Conservation (phyloP, 2,329 filamentous ascomycete genomes). For the Trematosphaeria pertusa region DNA sequence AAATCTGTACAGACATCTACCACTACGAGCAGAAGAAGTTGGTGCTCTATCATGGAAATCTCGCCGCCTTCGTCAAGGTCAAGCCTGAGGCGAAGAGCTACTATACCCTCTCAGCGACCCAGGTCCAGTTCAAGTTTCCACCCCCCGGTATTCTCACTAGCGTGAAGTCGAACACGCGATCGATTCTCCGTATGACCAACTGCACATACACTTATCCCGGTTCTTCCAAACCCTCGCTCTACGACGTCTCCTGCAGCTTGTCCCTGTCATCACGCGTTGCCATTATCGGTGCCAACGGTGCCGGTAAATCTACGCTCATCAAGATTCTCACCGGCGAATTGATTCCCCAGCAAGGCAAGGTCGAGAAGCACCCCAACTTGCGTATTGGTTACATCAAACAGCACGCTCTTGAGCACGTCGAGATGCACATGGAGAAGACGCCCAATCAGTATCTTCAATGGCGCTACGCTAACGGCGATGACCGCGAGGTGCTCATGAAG, state of each 20-base stretch:
- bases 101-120: slow-evolving; percentile 89
- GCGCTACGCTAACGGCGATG: slow-evolving; percentile 96
- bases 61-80: slow-evolving; percentile 82
- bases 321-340: slow-evolving; percentile 95
- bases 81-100: slow-evolving; percentile 97
- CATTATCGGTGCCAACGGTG: slow-evolving; percentile 96
- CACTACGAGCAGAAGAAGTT: slow-evolving; percentile 99
- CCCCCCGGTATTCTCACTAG: slow-evolving; percentile 91
- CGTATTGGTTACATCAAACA: slow-evolving; percentile 99
- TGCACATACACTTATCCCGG: slow-evolving; percentile 95
- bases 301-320: slow-evolving; percentile 97
- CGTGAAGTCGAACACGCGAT: slow-evolving; percentile 92
- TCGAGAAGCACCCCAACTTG: slow-evolving; percentile 98
- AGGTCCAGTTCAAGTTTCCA: slow-evolving; percentile 97
- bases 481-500: slow-evolving; percentile 97
- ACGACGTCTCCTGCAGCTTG: slow-evolving; percentile 86
- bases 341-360: slow-evolving; percentile 81
- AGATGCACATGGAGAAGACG: slow-evolving; percentile 99
- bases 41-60: slow-evolving; percentile 81
- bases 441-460: slow-evolving; percentile 99
- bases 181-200: slow-evolving; percentile 94
- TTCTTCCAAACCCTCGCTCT: slow-evolving; percentile 83
- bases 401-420: slow-evolving; percentile 97
- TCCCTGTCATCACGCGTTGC: slow-evolving; percentile 90
- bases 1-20: slow-evolving; percentile 98